Evolutionary conservation across 2,329 filamentous ascomycete species (phyloP).

Genomic region (Nemania sp.): DNA sequence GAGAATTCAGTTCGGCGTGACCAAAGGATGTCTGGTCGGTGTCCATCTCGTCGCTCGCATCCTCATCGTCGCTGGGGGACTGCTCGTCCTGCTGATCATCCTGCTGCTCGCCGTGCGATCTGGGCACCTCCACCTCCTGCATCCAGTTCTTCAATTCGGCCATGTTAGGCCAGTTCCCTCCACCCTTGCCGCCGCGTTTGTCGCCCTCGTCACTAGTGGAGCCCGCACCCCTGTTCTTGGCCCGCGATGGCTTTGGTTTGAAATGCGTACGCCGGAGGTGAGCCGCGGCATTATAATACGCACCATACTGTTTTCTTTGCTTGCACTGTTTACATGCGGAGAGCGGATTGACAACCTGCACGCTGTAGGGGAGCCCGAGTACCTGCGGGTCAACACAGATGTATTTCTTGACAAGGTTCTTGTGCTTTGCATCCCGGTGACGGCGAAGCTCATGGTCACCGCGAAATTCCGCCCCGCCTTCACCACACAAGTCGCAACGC

Average conservation of each 20-base stretch:
- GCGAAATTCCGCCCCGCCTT: conserved; percentile 77
- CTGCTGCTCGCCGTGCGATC: too few species aligned
- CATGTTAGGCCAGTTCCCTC: conserved; percentile 60
- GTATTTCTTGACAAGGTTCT: conserved; percentile 56
- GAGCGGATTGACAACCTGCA: conserved; percentile 64
- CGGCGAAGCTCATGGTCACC: conserved; percentile 81
- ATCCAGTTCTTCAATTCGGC: conserved; percentile 63
- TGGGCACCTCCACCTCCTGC: conserved; percentile 53
- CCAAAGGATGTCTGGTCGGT: conserved; percentile 38
- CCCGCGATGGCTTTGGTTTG: conserved; percentile 61
- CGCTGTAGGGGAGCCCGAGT: conserved; percentile 46
- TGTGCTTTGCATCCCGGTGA: conserved; percentile 69
- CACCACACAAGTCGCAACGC: conserved; percentile 68
- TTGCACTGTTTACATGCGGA: conserved; percentile 82
- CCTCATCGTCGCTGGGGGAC: conserved; percentile 40
- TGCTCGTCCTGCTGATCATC: conserved; percentile 39
- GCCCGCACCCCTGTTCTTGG: conserved; percentile 45
- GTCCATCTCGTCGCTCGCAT: conserved; percentile 46
- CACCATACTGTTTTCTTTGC: conserved; percentile 77
- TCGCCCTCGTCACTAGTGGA: conserved; percentile 45
- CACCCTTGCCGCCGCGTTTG: conserved; percentile 58
- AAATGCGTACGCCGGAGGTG: conserved; percentile 90
- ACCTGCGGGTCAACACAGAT: conserved; percentile 58
- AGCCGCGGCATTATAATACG: conserved; percentile 93
- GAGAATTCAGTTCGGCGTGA: conserved; percentile 26